Conservation (phyloP, 2,329 filamentous ascomycete genomes). For the Exophiala dermatitidis region DNA sequence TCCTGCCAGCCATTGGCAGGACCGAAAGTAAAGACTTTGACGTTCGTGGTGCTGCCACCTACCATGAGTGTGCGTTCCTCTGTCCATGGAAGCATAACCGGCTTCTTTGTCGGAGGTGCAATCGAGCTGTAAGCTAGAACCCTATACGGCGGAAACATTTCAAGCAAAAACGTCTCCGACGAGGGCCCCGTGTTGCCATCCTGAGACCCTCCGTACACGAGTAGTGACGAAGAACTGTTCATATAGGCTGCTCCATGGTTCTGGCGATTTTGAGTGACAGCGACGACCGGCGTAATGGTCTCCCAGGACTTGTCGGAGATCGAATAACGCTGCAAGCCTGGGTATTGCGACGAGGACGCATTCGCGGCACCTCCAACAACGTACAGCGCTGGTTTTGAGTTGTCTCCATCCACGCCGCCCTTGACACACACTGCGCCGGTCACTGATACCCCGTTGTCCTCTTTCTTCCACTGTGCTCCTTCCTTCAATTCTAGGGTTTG, state of each 20-base stretch:
- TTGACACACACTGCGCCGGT: conserved; percentile 71
- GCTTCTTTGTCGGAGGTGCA: conserved; percentile 58
- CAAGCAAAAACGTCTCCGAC: conserved; percentile 68
- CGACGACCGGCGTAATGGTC: conserved; percentile 43
- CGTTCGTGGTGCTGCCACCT: conserved; percentile 62
- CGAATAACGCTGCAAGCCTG: conserved; percentile 65
- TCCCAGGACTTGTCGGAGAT: conserved; percentile 54
- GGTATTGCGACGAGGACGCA: conserved; percentile 50
- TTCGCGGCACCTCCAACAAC: conserved; percentile 68
- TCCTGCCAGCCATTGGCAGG: conserved; percentile 57
- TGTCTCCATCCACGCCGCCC: conserved; percentile 52
- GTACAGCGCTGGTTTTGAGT: conserved; percentile 59
- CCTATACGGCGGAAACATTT: conserved; percentile 56
- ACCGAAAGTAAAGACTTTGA: conserved; percentile 65
- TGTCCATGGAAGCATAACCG: conserved; percentile 69
- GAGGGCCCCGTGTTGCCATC: conserved; percentile 53
- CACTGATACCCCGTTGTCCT: conserved; percentile 62
- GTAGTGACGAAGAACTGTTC: conserved; percentile 59
- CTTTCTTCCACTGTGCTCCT: conserved; percentile 63
- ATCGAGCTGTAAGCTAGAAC: conserved; percentile 53
- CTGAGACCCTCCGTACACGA: conserved; percentile 73
- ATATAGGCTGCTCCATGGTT: conserved; percentile 73
- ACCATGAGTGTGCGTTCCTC: conserved; percentile 64
- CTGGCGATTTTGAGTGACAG: conserved; percentile 59
- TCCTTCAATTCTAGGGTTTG: conserved; percentile 62